phyloP scores from a whole-genome alignment of 106 monocot species.

The Phalaenopsis aphrodite region DNA sequence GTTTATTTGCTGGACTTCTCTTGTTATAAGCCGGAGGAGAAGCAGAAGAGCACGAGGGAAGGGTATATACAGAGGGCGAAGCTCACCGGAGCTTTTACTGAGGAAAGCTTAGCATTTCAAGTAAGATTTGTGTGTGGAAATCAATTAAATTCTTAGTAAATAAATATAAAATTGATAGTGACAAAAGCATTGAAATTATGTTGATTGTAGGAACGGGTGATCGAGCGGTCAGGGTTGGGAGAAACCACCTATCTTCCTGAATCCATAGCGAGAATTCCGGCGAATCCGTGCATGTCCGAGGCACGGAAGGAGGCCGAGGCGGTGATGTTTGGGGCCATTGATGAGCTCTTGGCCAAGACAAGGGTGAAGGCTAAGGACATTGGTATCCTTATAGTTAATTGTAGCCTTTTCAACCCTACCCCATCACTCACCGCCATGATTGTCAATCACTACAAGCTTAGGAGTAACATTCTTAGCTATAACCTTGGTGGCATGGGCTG shows the following conservation, averaged over 20 bases:
- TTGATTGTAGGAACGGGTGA: slow-evolving; percentile 6
- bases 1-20: slow-evolving; percentile 19
- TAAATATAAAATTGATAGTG: neutral
- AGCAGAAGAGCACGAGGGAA: slow-evolving; percentile 5
- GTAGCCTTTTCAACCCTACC: slow-evolving; percentile 18
- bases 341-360: slow-evolving; percentile 13
- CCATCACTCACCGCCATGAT: slow-evolving; percentile 25
- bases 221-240: slow-evolving; percentile 20
- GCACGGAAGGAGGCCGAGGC: slow-evolving; percentile 21
- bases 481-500: slow-evolving; percentile 39
- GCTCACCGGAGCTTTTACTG: slow-evolving; percentile 14
- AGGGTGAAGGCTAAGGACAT: slow-evolving; percentile 19
- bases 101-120: slow-evolving; percentile 14
- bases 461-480: slow-evolving; percentile 13
- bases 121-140: neutral
- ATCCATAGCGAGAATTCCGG: slow-evolving; percentile 13
- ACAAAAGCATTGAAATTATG: neutral
- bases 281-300: slow-evolving; percentile 21
- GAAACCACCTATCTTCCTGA: slow-evolving; percentile 11
- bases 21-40: slow-evolving; percentile 17
- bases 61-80: slow-evolving; percentile 4
- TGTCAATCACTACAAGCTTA: slow-evolving; percentile 20
- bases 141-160: too few species aligned
- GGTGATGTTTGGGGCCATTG: slow-evolving; percentile 19
- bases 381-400: slow-evolving; percentile 18